Evolutionary conservation across 2,329 filamentous ascomycete species (phyloP), one percentile per base, ranked within the genome.

Genomic region (Fonsecaea erecta): DNA sequence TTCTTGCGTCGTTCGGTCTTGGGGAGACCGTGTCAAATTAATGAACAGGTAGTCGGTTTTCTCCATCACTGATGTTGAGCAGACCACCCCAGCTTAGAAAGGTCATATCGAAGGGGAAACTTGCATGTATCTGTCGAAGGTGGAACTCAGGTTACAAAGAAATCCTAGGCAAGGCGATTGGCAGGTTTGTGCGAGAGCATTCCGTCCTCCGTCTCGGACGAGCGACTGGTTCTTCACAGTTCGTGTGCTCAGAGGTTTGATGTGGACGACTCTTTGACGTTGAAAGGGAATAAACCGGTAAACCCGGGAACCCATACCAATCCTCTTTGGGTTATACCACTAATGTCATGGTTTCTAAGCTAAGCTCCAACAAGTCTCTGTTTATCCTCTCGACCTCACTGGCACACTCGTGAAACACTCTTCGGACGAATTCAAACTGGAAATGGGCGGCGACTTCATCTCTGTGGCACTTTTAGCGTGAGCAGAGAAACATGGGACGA

Each of bases 281-380:
- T 4, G 18, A 3, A n/a, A 2, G 18, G 28, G 32, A 32, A 12
- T 14, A 32, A 6, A 12, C 26, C 11, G 18, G 8, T 6, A n/a
- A n/a, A 1, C 26, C 26, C 28, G n/a, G 28, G 8, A n/a, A 1
- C 26, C 26, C 28, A 30, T 16, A 34, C 52, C 26, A 53, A 14
- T 32, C 52, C 52, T 34, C 18, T 35, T 53, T 53, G 52, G 26
- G 52, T 30, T 35, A 53, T 53, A 53, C 52, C 52, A 32, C 52
- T 53, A 32, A 24, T 53, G 37, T 32, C 52, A 34, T 53, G 43
- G 21, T 26, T 24, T 14, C 11, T 48, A 14, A 48, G 9, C 21
- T 1, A 24, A 48, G 16, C 18, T 11, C 1, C 8, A 24, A 18
- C 12, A 1, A 4, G 43, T 14, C 21, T 24, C 18, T 48, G 9